These are phyloP conservation scores for Spirogloea muscicola DNA, from an alignment of 139 green algal genomes.

Conservation along the genomic window DNA sequence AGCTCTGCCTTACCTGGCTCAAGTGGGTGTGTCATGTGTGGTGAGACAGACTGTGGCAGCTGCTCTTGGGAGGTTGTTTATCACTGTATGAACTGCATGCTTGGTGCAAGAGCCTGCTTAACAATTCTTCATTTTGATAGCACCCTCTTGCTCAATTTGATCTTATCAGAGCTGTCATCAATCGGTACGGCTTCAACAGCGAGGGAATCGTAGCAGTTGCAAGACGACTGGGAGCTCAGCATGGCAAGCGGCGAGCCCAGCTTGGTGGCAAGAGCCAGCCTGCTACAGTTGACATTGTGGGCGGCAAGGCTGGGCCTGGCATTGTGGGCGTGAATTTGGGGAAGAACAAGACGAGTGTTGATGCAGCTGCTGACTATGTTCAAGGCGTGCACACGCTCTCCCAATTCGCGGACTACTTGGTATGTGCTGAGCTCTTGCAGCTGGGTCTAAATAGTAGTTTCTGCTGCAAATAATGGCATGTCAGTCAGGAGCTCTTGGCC, in stretches of 20 bases:
- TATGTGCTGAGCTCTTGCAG: too few relatives aligned
- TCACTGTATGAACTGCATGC: too few relatives aligned
- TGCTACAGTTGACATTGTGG: not conserved
- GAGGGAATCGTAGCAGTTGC: conserved; percentile 73
- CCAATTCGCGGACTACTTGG: conserved; percentile 84
- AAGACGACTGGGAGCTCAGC: conserved; percentile 59
- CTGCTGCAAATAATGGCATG: too few relatives aligned
- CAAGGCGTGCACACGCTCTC: conserved; percentile 40
- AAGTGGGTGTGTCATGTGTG: too few relatives aligned
- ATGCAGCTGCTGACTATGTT: conserved; percentile 82
- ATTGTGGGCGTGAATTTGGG: conserved; percentile 92
- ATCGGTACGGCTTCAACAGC: conserved; percentile 98
- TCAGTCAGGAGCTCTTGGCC: too few relatives aligned
- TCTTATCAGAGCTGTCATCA: conserved; percentile 89
- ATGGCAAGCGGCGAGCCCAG: conserved; percentile 8
- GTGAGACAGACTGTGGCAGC: too few relatives aligned
- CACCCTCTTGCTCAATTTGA: too few relatives aligned
- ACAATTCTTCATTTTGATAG: too few relatives aligned
- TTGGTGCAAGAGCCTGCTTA: too few relatives aligned
- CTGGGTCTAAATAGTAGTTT: too few relatives aligned
- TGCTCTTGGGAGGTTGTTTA: too few relatives aligned
- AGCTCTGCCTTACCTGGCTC: too few relatives aligned
- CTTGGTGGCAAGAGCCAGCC: not conserved
- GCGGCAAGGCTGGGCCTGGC: conserved; percentile 27
- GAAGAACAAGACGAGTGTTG: conserved; percentile 92